A percentile compares a stretch with the other conserved stretches of the same genome.
Evolutionary conservation across 176 grass and related monocot genomes (phyloP).

Genomic region (Phyllostachys edulis): DNA sequence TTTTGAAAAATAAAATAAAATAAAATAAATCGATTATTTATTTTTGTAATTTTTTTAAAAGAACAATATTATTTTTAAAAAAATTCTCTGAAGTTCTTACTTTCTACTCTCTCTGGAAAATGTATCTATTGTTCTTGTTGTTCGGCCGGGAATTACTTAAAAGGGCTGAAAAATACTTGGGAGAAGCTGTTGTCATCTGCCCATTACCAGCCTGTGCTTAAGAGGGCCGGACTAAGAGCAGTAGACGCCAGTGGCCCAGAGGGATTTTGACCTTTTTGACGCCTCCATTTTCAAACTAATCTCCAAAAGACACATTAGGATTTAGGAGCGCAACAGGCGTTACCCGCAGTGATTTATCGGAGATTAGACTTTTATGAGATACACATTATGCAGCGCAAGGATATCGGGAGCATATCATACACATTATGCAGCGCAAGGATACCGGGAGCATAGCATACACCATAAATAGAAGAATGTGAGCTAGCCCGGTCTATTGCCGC

Average conservation of each 20-base stretch:
- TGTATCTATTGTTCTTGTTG: not conserved
- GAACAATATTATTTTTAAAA: too few relatives aligned
- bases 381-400: not conserved
- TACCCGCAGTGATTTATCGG: not conserved
- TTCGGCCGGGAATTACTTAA: not conserved
- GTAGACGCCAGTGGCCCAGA: not conserved
- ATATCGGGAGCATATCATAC: not conserved
- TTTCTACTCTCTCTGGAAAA: not conserved
- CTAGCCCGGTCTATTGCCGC: not conserved
- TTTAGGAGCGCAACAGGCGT: too few relatives aligned
- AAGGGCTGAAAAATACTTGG: not conserved
- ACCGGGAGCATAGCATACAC: not conserved
- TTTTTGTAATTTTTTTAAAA: too few relatives aligned
- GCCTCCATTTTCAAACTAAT: not conserved
- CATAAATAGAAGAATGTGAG: not conserved
- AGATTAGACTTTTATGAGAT: not conserved
- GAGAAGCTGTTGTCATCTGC: not conserved
- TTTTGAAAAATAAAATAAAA: too few relatives aligned
- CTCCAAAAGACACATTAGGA: not conserved
- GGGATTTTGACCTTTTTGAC: not conserved
- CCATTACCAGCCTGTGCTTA: not conserved
- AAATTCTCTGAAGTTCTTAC: too few relatives aligned
- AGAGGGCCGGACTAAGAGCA: not conserved
- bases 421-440: not conserved
- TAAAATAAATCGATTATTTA: too few relatives aligned